phyloP scores from a whole-genome alignment of 495 filamentous ascomycete species.

The Aspergillus carlsbadensis region DNA sequence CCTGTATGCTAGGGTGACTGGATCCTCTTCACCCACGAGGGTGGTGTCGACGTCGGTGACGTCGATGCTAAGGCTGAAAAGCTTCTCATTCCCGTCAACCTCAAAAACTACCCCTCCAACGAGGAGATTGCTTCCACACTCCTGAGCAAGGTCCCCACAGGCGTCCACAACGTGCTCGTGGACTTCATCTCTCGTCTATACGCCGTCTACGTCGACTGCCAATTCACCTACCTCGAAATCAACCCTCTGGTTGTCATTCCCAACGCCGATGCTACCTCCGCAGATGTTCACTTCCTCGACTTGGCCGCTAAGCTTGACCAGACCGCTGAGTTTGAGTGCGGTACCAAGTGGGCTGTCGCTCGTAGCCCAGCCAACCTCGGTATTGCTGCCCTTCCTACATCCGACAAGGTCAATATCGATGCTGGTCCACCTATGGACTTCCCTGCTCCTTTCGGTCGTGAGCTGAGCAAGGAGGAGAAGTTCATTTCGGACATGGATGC shows the following conservation, averaged over 20 bases:
- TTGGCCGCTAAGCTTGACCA: conserved; percentile 98
- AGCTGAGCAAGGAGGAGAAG: conserved; percentile 96
- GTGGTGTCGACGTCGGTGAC: conserved; percentile 99
- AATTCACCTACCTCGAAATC: conserved; percentile 99
- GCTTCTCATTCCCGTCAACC: conserved; percentile 94
- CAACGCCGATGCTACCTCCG: conserved; percentile 86
- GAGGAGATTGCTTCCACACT: conserved; percentile 82
- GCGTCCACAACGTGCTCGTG: conserved; percentile 94
- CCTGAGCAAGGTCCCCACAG: conserved; percentile 89
- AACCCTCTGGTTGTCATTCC: conserved; percentile 98
- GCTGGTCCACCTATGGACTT: conserved; percentile 98
- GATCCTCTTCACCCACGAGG: conserved; percentile 99
- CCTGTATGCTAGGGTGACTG: conserved; percentile 82
- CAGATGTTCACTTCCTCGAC: conserved; percentile 96
- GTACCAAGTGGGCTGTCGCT: conserved; percentile 96
- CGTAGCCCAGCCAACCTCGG: conserved; percentile 85
- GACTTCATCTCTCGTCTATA: conserved; percentile 96
- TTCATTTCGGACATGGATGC: conserved; percentile 98
- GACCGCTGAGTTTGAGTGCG: conserved; percentile 99
- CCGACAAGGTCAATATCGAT: conserved; percentile 84
- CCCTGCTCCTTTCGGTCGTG: conserved; percentile 97
- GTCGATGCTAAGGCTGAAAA: conserved; percentile 99
- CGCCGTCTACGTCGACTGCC: conserved; percentile 98
- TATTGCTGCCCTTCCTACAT: conserved; percentile 59
- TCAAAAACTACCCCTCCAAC: conserved; percentile 93